These are phyloP conservation scores for Ceratocystis eucalypticola DNA, from an alignment of 2,329 filamentous ascomycete species.

Conservation along the genomic window DNA sequence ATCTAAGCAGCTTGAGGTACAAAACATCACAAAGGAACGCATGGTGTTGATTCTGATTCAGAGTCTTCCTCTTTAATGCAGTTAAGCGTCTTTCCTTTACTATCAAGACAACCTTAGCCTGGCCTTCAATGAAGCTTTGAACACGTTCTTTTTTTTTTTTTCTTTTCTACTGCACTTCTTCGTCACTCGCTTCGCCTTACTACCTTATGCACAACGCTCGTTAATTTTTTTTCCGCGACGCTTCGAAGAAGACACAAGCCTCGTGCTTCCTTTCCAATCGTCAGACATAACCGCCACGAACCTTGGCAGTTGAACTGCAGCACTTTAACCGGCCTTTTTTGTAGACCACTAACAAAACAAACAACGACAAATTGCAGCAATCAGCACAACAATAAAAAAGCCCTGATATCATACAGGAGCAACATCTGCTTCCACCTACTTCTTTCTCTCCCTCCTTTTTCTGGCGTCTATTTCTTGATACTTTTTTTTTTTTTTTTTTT, in stretches of 20 bases:
- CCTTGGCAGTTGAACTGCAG: no score
- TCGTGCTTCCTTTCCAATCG: not conserved
- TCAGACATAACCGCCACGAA: not conserved
- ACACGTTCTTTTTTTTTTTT: not conserved
- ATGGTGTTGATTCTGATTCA: not conserved
- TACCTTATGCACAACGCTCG: not conserved
- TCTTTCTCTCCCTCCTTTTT: constrained; percentile 5
- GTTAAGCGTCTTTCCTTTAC: not conserved
- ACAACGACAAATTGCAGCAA: not conserved
- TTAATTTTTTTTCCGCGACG: not conserved
- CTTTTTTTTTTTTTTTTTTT: not conserved
- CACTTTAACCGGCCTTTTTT: not conserved
- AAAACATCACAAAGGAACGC: not conserved
- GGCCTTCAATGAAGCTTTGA: constrained; percentile 3
- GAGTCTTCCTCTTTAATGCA: not conserved
- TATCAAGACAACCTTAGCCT: not conserved
- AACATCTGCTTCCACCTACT: not conserved
- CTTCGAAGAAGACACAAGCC: not conserved
- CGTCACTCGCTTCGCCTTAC: not conserved
- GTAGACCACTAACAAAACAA: not conserved
- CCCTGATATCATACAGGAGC: not conserved
- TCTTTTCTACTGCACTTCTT: not conserved
- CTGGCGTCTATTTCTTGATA: not conserved
- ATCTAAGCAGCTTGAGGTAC: not conserved
- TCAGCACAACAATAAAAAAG: not conserved